Base-by-base conservation (phyloP, 176 grass and related monocot species). In the Phoenix dactylifera region DNA sequence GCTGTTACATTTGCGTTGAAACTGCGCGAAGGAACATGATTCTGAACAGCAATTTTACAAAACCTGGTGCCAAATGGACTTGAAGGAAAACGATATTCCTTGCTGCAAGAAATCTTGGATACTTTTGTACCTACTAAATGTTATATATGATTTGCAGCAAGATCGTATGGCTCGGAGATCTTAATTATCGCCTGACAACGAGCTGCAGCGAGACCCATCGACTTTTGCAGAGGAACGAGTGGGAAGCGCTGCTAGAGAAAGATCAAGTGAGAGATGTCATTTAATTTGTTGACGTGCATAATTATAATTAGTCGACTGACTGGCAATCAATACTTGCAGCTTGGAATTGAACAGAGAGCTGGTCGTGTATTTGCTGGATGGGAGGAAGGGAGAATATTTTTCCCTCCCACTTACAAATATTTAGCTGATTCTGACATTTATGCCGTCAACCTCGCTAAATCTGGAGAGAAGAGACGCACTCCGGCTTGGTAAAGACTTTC, bases 381-480 rank as follows among this genome's bases (percentile, higher is more conserved):
- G 86, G 80, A 97, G 69, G 92, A 97, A 68, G 92, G 92, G 0
- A 51, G 26, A 18, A 97, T 97, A 66, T 19, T 59, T 15, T 97
- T 97, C 72, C 86, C 86, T 28, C 92, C 92, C 2, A 97, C 92
- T 15, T 97, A 97, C 72, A 97, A 97, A 51, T 97, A 80, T 44
- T 70, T 97, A 0, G 69, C 79, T 39, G 83, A 85, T 17, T 90
- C 92, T 3, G 87, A 90, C 77, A 73, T 71, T 20, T 97, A 91
- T 58, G 84, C 86, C 52, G 72, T 82, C 49, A 74, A 52, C 49
- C 64, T 72, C 18, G 60, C 73, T 26, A 66, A 67, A 63, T 55
- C 74, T 0, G 66, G 67, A 35, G 75, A 76, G 23, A 90, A 90
- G 70, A 83, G 72, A 57, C 80, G 87, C 44, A 91, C 80, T 0